Conservation (phyloP, 306 rosid genomes). For the Gleditsia sinensis region DNA sequence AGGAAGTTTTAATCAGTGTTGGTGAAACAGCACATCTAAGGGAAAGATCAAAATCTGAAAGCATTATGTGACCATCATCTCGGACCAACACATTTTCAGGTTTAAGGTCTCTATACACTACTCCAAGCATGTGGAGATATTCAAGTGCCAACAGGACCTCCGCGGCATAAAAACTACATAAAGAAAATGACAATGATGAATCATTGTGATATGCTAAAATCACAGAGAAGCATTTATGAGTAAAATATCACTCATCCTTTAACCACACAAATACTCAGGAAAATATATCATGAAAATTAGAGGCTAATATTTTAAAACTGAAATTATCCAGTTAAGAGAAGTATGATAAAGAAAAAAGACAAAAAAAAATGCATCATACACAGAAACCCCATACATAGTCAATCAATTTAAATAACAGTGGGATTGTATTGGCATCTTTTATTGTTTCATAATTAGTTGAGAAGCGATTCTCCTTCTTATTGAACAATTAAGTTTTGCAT, state of each 20-base stretch:
- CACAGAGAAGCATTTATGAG: not conserved
- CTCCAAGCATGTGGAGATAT: constrained; percentile 99
- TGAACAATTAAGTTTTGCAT: not conserved
- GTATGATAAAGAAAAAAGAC: not conserved
- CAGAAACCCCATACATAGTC: not conserved
- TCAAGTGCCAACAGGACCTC: constrained; percentile 96
- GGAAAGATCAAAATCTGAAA: constrained; percentile 96
- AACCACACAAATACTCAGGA: not conserved
- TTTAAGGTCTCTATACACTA: constrained; percentile 95
- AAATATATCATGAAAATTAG: constrained; percentile 4
- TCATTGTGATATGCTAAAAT: not conserved
- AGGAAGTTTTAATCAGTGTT: constrained; percentile 70
- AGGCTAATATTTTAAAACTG: not conserved
- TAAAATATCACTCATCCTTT: constrained; percentile 1
- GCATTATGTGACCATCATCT: constrained; percentile 99
- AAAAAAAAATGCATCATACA: not conserved
- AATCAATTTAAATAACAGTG: not conserved
- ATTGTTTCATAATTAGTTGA: not conserved
- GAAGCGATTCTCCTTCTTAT: constrained; percentile 6
- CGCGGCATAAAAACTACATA: constrained; percentile 91
- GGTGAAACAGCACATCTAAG: constrained; percentile 91
- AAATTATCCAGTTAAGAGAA: not conserved
- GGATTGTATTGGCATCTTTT: not conserved
- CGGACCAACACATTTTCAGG: constrained; percentile 98
- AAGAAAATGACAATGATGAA: constrained; percentile 18